Evolutionary conservation across 176 grass and related monocot genomes (phyloP), one percentile per base, ranked within the genome.

Genomic region (Cocos nucifera): DNA sequence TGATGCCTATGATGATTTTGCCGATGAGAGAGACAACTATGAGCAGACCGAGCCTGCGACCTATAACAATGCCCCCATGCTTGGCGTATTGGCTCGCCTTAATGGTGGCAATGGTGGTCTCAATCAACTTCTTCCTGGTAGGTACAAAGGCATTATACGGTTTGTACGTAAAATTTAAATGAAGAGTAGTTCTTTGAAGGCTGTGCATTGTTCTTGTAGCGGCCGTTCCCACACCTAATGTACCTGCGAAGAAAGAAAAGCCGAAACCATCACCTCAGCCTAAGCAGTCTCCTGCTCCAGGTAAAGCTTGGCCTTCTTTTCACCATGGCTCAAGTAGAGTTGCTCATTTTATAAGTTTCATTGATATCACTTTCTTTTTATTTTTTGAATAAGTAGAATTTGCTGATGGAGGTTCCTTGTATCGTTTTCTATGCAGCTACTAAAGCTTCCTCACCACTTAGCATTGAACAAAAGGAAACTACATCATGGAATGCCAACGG

Each of bases 1-100:
- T 0, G 83, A 86, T 12, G 75, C 69, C 63, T 30, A 80, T 29
- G 92, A 97, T 25, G 55, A 83, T 44, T 97, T 97, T 23, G 78
- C 75, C 5, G 92, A 97, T 35, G 73, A 88, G 44, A 87, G 92
- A 53, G 72, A 85, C 15, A 97, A 97, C 69, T 97, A 85, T 54
- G n/a, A 85, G 57, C 92, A 96, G 78, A 96, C 92, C 0, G 92
- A 96, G 73, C 83, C 80, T 0, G 59, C 87, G 25, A 96, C 87
- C 26, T 96, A 96, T 58, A 96, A 96, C 75, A 96, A 87, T 54
- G 87, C 92, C 24, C 92, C 92, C 5, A 58, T 97, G 2, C 69
- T 88, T 54, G 87, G 92, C 19, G 69, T 97, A 3, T 61, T 97
- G 54, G 92, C 92, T 27, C 72, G 92, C 0, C 73, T 97, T 0